phyloP scores from a whole-genome alignment of 176 grass and related monocot species.

The Microstegium vimineum region DNA sequence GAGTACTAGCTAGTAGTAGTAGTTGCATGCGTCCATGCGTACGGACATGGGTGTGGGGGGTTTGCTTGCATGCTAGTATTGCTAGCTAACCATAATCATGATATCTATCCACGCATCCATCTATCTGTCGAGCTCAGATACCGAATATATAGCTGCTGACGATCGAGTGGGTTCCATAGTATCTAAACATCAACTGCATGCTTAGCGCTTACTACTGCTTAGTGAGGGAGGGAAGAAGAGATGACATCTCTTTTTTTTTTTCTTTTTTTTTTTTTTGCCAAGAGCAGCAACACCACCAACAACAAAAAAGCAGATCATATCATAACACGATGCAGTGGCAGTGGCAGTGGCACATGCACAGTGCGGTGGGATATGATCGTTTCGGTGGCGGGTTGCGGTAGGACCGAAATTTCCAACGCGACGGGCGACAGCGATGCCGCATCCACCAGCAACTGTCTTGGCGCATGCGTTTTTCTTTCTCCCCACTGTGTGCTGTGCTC shows the following conservation, averaged over 20 bases:
- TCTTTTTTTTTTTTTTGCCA: background rate
- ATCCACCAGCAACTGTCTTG: conserved; percentile 38
- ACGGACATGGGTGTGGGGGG: conserved; percentile 18
- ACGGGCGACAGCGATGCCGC: conserved; percentile 44
- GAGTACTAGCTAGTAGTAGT: background rate
- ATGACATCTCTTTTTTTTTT: background rate
- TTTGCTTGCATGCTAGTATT: background rate
- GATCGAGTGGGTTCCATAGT: conserved; percentile 37
- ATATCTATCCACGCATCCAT: background rate
- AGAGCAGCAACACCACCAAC: no score
- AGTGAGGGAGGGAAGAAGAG: no score
- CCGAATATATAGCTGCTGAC: background rate
- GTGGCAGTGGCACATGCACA: background rate
- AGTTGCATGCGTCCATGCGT: background rate
- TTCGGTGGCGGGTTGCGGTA: conserved; percentile 40
- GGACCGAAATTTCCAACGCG: conserved; percentile 44
- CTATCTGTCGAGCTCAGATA: background rate
- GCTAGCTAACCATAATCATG: background rate
- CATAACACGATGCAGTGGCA: background rate
- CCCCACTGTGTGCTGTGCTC: background rate
- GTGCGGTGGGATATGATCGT: conserved; percentile 26
- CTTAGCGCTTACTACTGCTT: no score
- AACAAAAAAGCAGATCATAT: background rate
- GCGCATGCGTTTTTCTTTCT: background rate
- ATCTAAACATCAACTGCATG: conserved; percentile 16